phyloP scores from a whole-genome alignment of 225 moss, liverwort and hornwort genomes.

The Pleurozium schreberi region DNA sequence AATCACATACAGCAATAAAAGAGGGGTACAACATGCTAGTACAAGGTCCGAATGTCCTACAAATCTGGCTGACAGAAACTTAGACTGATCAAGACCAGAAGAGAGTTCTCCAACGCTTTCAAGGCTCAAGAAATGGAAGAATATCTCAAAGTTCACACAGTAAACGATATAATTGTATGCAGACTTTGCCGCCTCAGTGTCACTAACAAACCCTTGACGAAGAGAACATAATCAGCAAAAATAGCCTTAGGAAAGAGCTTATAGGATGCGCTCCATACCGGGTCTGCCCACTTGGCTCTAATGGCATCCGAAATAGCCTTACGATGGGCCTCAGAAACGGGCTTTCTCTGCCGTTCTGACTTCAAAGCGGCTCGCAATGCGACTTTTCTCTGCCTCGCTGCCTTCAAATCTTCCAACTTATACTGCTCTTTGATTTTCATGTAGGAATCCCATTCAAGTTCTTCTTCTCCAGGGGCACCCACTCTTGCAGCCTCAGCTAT shows the following conservation, averaged over 20 bases:
- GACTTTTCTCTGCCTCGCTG: not conserved
- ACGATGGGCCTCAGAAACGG: slow-evolving; percentile 48
- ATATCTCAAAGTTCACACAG: not conserved
- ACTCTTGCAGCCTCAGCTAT: slow-evolving; percentile 69
- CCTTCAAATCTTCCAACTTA: slow-evolving; percentile 4
- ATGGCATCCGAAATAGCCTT: slow-evolving; percentile 80
- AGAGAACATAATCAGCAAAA: not conserved
- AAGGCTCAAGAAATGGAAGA: not conserved
- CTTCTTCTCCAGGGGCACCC: slow-evolving; percentile 55
- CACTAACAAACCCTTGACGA: not conserved
- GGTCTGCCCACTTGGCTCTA: slow-evolving; percentile 85
- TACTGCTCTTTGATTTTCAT: slow-evolving; percentile 11
- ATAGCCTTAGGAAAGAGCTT: not conserved
- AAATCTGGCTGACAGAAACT: not conserved
- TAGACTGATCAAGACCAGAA: not conserved
- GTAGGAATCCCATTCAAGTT: slow-evolving; percentile 59
- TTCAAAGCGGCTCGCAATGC: not conserved
- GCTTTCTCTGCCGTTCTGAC: slow-evolving; percentile 3
- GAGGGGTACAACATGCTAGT: not conserved
- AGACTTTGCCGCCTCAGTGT: not conserved
- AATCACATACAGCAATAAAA: not conserved
- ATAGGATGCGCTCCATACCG: slow-evolving; percentile 32
- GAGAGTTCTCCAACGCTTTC: not conserved
- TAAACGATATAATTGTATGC: not conserved
- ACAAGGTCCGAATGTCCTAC: not conserved